These are phyloP conservation scores for Monilinia fructigena DNA, from an alignment of 2,329 filamentous ascomycete genomes.

Conservation along the genomic window DNA sequence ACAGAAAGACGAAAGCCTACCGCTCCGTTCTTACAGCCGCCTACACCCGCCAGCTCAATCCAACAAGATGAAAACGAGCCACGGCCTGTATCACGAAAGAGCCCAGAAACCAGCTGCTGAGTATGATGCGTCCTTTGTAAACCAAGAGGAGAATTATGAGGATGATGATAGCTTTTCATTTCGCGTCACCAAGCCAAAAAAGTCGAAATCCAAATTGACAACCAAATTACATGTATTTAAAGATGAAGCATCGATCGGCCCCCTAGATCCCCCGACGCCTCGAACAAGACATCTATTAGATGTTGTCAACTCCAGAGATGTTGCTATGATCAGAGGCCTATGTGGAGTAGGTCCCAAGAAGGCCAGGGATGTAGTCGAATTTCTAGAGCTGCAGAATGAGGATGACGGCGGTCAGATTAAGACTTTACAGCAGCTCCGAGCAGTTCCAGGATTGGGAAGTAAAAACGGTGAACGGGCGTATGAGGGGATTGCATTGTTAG, in stretches of 20 bases:
- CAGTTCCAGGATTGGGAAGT: slow-evolving; percentile 57
- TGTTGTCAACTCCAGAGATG: slow-evolving; percentile 72
- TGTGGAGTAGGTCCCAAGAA: slow-evolving; percentile 73
- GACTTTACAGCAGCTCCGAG: slow-evolving; percentile 52
- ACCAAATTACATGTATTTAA: slow-evolving; percentile 38
- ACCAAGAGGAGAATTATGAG: slow-evolving; percentile 45
- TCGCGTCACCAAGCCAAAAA: slow-evolving; percentile 38
- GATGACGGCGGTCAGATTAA: slow-evolving; percentile 47
- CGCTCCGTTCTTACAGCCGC: slow-evolving; percentile 33
- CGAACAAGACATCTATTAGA: slow-evolving; percentile 62
- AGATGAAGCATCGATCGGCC: slow-evolving; percentile 46
- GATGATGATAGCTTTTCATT: slow-evolving; percentile 39
- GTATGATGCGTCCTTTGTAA: slow-evolving; percentile 36
- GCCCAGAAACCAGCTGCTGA: slow-evolving; percentile 39
- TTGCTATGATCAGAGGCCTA: slow-evolving; percentile 62
- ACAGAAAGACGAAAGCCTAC: slow-evolving; percentile 28
- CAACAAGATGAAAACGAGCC: slow-evolving; percentile 32
- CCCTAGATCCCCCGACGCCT: slow-evolving; percentile 39
- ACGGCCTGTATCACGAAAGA: slow-evolving; percentile 33
- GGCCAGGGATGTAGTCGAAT: slow-evolving; percentile 59
- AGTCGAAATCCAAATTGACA: slow-evolving; percentile 37
- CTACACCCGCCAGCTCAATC: slow-evolving; percentile 31
- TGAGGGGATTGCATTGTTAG: slow-evolving; percentile 38
- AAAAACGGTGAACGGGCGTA: slow-evolving; percentile 55
- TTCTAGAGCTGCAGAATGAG: slow-evolving; percentile 48